Evolutionary conservation across 768 basidiomycete species (phyloP), one percentile per base, ranked within the genome.

Genomic region (Termitomyces sp.): DNA sequence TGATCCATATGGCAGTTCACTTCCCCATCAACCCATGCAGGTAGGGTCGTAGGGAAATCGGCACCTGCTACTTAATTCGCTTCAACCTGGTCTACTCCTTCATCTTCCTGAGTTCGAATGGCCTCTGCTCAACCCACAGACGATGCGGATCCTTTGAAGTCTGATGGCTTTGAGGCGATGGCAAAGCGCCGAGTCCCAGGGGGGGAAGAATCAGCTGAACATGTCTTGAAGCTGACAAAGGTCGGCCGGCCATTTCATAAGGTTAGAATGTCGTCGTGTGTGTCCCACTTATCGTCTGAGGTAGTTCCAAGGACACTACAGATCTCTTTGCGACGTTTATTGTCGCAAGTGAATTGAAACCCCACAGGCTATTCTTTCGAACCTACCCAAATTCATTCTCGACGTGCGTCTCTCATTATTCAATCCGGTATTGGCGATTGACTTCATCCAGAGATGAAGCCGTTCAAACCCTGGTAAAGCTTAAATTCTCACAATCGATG

Each of bases 401-500:
- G 2, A 62, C 64, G 64, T 65, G 24, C 20, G 61, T 58, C 33
- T 46, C 45, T 56, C 40, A 40, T 5, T 12, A 16, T 57, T 45
- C 20, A 20, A 20, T 57, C 18, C 15, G 22, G 11, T 46, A 32
- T 33, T 24, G 15, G 39, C 20, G 52, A 40, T 7, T 54, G 12
- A 58, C 36, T 33, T 45, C 15, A 16, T 32, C 22, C 32, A 65
- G 64, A 33, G 64, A 65, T 44, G 64, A 65, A 52, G 61, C 61
- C 24, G 12, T 62, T 15, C 64, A 60, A 56, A 55, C 61, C 22
- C 53, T 65, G 32, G 20, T 20, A 22, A 42, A 42, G 39, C 61
- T 65, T 58, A 62, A 65, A 53, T 62, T 65, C 36, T 65, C 64
- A 11, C 64, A 65, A 36, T 65, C 64, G 18, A 65, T 49, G 32